Percentiles rank a stretch among this genome's conserved stretches.
Evolutionary conservation across 306 rosid genomes (phyloP).

Genomic region (Oxytropis ochrocephala): DNA sequence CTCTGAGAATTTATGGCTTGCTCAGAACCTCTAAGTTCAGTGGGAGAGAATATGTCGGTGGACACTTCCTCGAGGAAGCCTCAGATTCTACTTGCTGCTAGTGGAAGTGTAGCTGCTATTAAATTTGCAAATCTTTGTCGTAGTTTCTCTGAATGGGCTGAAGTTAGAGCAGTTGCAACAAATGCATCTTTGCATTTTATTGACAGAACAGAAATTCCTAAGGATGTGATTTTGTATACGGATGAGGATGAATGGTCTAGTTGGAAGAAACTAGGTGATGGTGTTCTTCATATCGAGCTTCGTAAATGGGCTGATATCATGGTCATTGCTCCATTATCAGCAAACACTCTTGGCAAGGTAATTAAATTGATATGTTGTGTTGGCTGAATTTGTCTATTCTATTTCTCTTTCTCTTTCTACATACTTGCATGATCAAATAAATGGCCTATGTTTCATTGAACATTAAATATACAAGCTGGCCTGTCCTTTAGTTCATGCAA

Average conservation of each 20-base stretch:
- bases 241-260: conserved; percentile 86
- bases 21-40: conserved; percentile 41
- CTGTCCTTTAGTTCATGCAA: not conserved
- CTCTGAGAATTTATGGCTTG: conserved; percentile 51
- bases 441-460: not conserved
- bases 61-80: conserved; percentile 61
- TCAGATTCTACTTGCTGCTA: conserved; percentile 85
- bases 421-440: not conserved
- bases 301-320: conserved; percentile 95
- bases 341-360: conserved; percentile 98
- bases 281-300: conserved; percentile 94
- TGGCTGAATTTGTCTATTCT: conserved; percentile 1
- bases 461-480: not conserved
- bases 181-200: conserved; percentile 80
- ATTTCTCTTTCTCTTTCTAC: not conserved
- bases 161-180: conserved; percentile 82
- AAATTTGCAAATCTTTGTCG: conserved; percentile 86
- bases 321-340: conserved; percentile 93
- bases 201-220: conserved; percentile 72
- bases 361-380: not conserved
- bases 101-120: conserved; percentile 93
- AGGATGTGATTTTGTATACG: conserved; percentile 49
- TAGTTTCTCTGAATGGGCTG: conserved; percentile 92
- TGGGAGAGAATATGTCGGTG: conserved; percentile 37
- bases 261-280: conserved; percentile 86